Percentiles rank a stretch among this genome's conserved stretches.
These are phyloP conservation scores for Davidsoniella neocaledoniae DNA, from an alignment of 2,329 filamentous ascomycete species.

Conservation along the genomic window DNA sequence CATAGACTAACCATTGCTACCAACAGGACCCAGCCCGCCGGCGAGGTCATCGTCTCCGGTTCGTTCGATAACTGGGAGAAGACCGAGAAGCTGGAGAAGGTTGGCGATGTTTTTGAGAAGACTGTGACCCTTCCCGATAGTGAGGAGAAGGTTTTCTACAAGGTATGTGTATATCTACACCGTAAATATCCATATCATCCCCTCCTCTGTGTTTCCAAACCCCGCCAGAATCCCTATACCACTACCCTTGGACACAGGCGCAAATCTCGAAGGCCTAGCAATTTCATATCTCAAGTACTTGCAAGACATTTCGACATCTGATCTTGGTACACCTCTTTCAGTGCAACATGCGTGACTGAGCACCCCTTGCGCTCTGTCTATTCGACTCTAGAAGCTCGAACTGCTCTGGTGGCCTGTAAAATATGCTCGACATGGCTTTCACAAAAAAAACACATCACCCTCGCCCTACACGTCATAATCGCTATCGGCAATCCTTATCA, in stretches of 20 bases:
- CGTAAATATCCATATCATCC: not conserved
- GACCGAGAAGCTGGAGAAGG: constrained; percentile 66
- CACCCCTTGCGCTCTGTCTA: too few species aligned
- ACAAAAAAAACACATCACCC: too few species aligned
- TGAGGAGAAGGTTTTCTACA: constrained; percentile 72
- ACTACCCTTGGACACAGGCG: not conserved
- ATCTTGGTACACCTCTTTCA: too few species aligned
- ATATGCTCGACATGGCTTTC: too few species aligned
- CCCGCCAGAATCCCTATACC: not conserved
- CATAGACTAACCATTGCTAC: not conserved
- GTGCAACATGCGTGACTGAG: too few species aligned
- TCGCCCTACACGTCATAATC: too few species aligned
- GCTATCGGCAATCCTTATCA: too few species aligned
- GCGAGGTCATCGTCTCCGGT: constrained; percentile 86
- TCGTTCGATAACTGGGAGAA: constrained; percentile 92
- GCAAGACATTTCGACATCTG: too few species aligned
- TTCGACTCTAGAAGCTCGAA: too few species aligned
- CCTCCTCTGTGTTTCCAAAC: not conserved
- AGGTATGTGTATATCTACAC: constrained; percentile 44
- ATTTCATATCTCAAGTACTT: too few species aligned
- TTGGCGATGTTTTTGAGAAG: constrained; percentile 60
- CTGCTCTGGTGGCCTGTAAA: too few species aligned
- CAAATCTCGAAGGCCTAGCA: too few species aligned
- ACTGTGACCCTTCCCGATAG: constrained; percentile 53
- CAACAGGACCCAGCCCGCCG: constrained; percentile 62